A percentile compares a stretch with the other conserved stretches of the same genome.
phyloP scores from a whole-genome alignment of 148 eudicot genomes.

The Fagopyrum tataricum region DNA sequence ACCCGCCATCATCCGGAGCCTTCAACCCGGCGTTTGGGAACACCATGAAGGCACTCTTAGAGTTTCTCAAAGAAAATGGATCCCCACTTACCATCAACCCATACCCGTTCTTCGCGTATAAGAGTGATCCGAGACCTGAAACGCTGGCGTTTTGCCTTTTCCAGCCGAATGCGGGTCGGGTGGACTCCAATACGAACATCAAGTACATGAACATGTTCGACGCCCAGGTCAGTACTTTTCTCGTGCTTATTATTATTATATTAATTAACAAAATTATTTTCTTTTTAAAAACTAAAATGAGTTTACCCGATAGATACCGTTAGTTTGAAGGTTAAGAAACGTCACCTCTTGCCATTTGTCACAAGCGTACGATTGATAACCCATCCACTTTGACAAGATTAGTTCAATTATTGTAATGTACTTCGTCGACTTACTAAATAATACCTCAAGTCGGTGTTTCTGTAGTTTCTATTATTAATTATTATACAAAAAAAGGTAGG shows the following conservation, averaged over 20 bases:
- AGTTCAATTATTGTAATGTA: background rate
- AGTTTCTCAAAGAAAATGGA: constrained; percentile 47
- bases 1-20: constrained; percentile 77
- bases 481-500: background rate
- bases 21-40: constrained; percentile 47
- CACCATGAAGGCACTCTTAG: constrained; percentile 48
- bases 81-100: constrained; percentile 84
- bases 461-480: background rate
- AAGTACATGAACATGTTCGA: constrained; percentile 95
- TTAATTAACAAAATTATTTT: background rate
- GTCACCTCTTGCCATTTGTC: background rate
- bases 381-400: background rate
- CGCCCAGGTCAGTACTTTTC: constrained; percentile 42
- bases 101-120: constrained; percentile 88
- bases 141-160: constrained; percentile 70
- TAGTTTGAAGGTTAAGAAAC: background rate
- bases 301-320: too few relatives aligned
- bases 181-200: constrained; percentile 59
- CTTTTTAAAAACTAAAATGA: too few relatives aligned
- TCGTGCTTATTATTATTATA: background rate
- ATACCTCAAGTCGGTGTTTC: background rate
- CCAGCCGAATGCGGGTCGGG: constrained; percentile 71
- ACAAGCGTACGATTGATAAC: background rate
- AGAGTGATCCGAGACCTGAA: constrained; percentile 62
- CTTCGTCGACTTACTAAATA: background rate